Percentiles rank a stretch among this genome's conserved stretches.
These are phyloP conservation scores for Rehmannia glutinosa DNA, from an alignment of 257 asterid genomes.

Conservation along the genomic window DNA sequence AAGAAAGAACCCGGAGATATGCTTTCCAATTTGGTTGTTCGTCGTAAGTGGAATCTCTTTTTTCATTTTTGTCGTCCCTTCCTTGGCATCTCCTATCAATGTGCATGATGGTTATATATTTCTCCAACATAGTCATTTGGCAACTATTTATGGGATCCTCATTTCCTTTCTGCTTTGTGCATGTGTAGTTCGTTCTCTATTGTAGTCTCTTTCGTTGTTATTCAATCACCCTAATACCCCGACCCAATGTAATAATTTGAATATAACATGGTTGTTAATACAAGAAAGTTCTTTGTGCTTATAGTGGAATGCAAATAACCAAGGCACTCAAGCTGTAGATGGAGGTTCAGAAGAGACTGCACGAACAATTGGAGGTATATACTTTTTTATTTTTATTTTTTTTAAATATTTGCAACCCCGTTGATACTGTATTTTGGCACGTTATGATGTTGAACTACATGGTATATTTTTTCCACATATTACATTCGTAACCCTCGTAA, in stretches of 20 bases:
- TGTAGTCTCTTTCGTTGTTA: not conserved
- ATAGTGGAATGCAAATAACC: slow-evolving; percentile 81
- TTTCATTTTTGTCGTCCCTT: slow-evolving; percentile 7
- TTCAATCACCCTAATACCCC: not conserved
- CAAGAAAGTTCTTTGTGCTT: not conserved
- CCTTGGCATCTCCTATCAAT: not conserved
- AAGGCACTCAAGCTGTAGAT: slow-evolving; percentile 96
- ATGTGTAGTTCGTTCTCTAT: not conserved
- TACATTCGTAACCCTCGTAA: too few species aligned
- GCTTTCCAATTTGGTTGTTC: slow-evolving; percentile 70
- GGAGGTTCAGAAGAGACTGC: slow-evolving; percentile 98
- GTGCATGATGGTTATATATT: not conserved
- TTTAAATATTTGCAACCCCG: not conserved
- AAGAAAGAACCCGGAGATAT: slow-evolving; percentile 76
- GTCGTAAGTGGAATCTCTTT: slow-evolving; percentile 56
- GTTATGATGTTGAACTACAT: not conserved
- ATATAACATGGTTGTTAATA: not conserved
- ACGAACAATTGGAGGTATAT: slow-evolving; percentile 90
- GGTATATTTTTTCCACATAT: not conserved
- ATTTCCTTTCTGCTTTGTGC: not conserved
- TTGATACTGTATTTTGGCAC: not conserved
- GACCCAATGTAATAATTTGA: not conserved
- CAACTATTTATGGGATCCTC: not conserved
- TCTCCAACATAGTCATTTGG: too few species aligned
- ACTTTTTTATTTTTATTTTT: not conserved